Evolutionary conservation across 345 rosid genomes (phyloP).

Genomic region (Brassica incana): DNA sequence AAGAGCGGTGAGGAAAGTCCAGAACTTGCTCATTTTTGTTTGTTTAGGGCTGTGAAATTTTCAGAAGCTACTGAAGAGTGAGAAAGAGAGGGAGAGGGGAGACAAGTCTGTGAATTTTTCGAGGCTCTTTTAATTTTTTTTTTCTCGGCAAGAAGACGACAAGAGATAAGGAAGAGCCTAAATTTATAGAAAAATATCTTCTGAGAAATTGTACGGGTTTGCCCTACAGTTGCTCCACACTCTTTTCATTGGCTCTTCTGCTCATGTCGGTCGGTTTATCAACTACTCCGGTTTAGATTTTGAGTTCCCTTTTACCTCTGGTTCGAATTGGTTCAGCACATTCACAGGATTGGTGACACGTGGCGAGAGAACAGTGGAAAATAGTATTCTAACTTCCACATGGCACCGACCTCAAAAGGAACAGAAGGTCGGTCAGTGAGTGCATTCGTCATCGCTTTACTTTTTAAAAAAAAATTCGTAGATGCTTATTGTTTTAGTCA

Average conservation of each 20-base stretch:
- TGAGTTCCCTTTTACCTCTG: not conserved
- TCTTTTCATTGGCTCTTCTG: slow-evolving; percentile 19
- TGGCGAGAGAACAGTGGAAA: not conserved
- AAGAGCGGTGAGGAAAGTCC: slow-evolving; percentile 58
- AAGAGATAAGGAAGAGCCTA: not conserved
- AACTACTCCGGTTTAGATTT: not conserved
- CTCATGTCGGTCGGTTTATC: slow-evolving; percentile 16
- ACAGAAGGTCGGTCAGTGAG: slow-evolving; percentile 15
- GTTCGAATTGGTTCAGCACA: not conserved
- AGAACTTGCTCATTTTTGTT: slow-evolving; percentile 33
- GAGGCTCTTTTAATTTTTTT: slow-evolving; percentile 22
- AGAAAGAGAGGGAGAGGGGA: not conserved
- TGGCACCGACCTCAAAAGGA: slow-evolving; percentile 17
- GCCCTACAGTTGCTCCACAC: slow-evolving; percentile 28
- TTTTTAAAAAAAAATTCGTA: not conserved
- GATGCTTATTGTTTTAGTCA: not conserved
- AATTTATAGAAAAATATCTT: slow-evolving; percentile 18
- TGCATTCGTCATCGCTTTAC: not conserved
- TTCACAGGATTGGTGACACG: not conserved
- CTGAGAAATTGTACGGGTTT: slow-evolving; percentile 7
- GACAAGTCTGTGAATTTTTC: slow-evolving; percentile 1
- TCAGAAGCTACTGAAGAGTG: not conserved
- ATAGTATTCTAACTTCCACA: slow-evolving; percentile 22
- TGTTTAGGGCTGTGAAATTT: not conserved
- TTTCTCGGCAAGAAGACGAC: slow-evolving; percentile 14